Base-by-base conservation (phyloP, 208 protist genomes). In the Leishmania gerbilli region DNA sequence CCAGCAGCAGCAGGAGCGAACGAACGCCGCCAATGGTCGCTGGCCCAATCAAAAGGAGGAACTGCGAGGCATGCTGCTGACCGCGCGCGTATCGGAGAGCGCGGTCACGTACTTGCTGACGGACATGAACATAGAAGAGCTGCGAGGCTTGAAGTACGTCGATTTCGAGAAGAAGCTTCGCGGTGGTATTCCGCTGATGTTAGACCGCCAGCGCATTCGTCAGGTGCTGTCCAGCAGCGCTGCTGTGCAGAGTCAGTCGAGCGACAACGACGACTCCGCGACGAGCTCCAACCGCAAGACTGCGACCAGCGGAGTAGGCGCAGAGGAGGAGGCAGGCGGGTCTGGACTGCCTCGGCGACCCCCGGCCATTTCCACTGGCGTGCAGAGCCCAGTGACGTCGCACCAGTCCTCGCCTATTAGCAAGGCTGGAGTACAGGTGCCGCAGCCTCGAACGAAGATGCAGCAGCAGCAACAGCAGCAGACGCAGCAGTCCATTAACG, bases 361-460 rank as follows among this genome's bases (percentile, higher is more conserved):
- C 49, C 42, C 71, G 37, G 72, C 80, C 60, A 82, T 80, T 37
- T 71, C 79, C 49, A 60, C 71, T 31, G 74, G 51, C 27, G 47
- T 51, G 47, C 82, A 74, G 65, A 65, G 62, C 58, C 78, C 74
- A 2, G 34, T 74, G 51, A 47, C 79, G n/a, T 83, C 83, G 27
- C 69, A 69, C 7, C 83, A 82, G 53, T 78, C 78, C 9, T 85
- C 82, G 2, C 80, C 82, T 31, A 77, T 62, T 17, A 79, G 80
- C 82, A 84, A 84, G 60, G 69, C 80, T 0, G 74, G 77, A 21
- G 81, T 94, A 64, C 88, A 92, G 68, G 86, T 93, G 53, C 90
- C 92, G 19, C 92, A 92, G 83, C 92, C 90, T 72, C 89, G 90
- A 27, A 93, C 92, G 3, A 88, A 88, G 82, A 83, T 87, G 80